These are phyloP conservation scores for Xylaria sp. DNA, from an alignment of 2,329 filamentous ascomycete species.

Conservation along the genomic window DNA sequence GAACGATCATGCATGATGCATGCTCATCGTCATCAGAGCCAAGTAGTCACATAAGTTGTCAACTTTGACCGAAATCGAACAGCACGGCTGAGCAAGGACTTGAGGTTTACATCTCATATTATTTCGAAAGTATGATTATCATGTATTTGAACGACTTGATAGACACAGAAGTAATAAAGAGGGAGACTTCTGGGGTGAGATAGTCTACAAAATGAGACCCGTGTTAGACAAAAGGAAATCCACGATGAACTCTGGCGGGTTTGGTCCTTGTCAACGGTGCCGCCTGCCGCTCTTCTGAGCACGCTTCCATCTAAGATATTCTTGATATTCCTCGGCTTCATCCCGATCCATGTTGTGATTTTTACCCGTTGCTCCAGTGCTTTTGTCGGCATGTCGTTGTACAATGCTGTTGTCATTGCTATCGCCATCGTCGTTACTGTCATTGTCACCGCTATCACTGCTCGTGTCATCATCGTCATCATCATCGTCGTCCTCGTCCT, in stretches of 20 bases:
- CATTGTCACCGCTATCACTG: neutral
- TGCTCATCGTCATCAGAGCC: no score
- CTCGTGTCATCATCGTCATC: slow-evolving; percentile 1
- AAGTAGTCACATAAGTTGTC: neutral
- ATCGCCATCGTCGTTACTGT: neutral
- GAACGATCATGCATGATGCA: neutral
- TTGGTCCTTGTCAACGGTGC: neutral
- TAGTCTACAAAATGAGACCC: neutral
- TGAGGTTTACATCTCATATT: neutral
- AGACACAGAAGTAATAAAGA: no score
- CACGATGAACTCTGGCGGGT: neutral
- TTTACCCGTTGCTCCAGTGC: neutral
- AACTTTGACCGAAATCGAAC: neutral
- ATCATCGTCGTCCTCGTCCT: slow-evolving; percentile 3
- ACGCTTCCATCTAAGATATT: slow-evolving; percentile 13
- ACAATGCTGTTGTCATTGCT: neutral
- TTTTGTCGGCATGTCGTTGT: neutral
- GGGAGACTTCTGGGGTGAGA: no score
- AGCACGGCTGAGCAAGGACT: neutral
- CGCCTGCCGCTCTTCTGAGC: slow-evolving; percentile 11
- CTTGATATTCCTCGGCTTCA: slow-evolving; percentile 8
- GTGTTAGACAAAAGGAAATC: neutral
- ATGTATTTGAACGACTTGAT: no score
- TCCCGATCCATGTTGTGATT: neutral
- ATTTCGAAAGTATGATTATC: neutral